These are phyloP conservation scores for Amaranthus palmeri DNA, from an alignment of 148 eudicot genomes.

Conservation along the genomic window DNA sequence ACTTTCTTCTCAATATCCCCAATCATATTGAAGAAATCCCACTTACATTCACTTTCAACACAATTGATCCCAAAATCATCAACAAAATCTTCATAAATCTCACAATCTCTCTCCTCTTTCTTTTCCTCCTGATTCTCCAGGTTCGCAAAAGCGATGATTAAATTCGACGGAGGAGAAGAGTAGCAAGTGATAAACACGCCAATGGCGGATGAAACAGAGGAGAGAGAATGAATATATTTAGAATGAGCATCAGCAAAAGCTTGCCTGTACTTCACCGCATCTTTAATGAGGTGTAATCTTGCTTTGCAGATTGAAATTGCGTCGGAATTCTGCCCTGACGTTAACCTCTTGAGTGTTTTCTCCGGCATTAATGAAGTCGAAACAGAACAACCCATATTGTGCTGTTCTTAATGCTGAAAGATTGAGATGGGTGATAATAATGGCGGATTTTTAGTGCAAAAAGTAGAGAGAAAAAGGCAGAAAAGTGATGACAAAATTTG, in stretches of 20 bases:
- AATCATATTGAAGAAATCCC: conserved; percentile 52
- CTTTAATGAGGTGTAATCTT: conserved; percentile 39
- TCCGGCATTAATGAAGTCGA: too few relatives aligned
- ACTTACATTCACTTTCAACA: conserved; percentile 22
- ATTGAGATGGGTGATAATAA: too few relatives aligned
- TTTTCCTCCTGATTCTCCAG: not conserved
- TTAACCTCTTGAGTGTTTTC: too few relatives aligned
- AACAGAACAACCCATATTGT: too few relatives aligned
- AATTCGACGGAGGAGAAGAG: conserved; percentile 23
- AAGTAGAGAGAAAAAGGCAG: too few relatives aligned
- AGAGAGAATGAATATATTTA: conserved; percentile 36
- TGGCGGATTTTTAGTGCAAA: too few relatives aligned
- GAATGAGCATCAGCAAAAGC: conserved; percentile 39
- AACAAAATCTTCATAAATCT: conserved; percentile 42
- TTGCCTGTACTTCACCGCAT: conserved; percentile 31
- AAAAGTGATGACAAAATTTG: too few relatives aligned
- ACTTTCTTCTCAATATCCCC: not conserved
- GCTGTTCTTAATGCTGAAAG: too few relatives aligned
- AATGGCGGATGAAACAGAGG: conserved; percentile 40
- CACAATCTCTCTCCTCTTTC: conserved; percentile 9
- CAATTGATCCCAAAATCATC: conserved; percentile 17
- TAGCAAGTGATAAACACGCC: conserved; percentile 29
- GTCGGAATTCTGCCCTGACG: not conserved
- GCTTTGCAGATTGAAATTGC: conserved; percentile 30
- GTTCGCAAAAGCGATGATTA: conserved; percentile 14